Evolutionary conservation across 2,329 filamentous ascomycete species (phyloP).

Genomic region (Neonectria magnoliae): DNA sequence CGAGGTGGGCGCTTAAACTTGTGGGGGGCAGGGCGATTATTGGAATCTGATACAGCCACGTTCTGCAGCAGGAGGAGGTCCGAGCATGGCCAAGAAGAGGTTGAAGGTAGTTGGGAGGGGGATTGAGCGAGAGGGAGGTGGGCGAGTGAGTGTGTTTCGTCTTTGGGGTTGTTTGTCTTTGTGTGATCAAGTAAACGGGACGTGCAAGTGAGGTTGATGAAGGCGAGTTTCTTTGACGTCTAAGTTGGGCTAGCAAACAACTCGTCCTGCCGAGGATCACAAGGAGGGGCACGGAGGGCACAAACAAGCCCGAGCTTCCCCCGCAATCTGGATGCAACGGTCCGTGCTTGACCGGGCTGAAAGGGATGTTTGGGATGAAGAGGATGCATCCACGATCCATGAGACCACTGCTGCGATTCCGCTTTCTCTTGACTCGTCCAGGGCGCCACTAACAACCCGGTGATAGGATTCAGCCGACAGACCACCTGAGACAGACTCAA

Average conservation of each 20-base stretch:
- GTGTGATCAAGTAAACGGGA: not conserved
- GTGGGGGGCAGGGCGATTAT: conserved; percentile 36
- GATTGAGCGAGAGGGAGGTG: not conserved
- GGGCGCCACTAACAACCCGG: not conserved
- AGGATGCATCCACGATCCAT: not conserved
- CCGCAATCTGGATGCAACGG: not conserved
- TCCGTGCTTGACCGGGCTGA: not conserved
- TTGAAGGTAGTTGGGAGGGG: conserved; percentile 16
- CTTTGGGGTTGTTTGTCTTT: not conserved
- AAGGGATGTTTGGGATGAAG: not conserved
- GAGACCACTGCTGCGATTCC: not conserved
- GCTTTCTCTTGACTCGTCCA: not conserved
- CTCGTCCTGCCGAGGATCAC: not conserved
- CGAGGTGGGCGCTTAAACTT: conserved; percentile 40
- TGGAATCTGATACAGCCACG: conserved; percentile 39
- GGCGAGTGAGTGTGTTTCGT: not conserved
- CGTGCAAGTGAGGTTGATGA: not conserved
- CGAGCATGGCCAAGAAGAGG: conserved; percentile 19
- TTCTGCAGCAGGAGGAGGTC: conserved; percentile 24
- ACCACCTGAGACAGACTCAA: conserved; percentile 10
- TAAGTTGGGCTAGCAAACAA: not conserved
- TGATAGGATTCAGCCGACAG: conserved; percentile 1
- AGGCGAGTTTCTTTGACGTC: not conserved
- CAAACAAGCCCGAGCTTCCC: conserved; percentile 19
- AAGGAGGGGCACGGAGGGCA: not conserved